These are phyloP conservation scores for Plasmodium chabaudi DNA, from an alignment of 169 alveolate genomes.

Conservation along the genomic window DNA sequence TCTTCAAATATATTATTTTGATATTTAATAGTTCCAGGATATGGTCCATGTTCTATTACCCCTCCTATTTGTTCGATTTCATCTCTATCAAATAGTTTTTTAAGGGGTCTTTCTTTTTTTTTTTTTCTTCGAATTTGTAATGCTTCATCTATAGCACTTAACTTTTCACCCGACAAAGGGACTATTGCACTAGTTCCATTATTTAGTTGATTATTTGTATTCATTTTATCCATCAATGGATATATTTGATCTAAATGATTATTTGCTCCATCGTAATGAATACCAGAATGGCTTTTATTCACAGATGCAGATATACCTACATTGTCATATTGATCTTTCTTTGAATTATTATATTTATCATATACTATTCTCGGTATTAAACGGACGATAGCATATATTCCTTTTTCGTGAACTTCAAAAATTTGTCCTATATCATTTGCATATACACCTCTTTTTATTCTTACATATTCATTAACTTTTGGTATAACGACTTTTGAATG, in stretches of 20 bases:
- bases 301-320: neutral
- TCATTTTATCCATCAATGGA: neutral
- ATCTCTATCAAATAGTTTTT: conserved; percentile 87
- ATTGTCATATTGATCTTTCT: conserved; percentile 12
- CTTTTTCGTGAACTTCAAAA: conserved; percentile 87
- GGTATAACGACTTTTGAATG: conserved; percentile 83
- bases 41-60: conserved; percentile 86
- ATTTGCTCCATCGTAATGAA: neutral
- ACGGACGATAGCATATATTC: conserved; percentile 84
- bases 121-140: conserved; percentile 55
- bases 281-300: neutral
- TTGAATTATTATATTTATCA: conserved; percentile 34
- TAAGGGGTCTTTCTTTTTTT: conserved; percentile 79
- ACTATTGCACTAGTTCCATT: neutral
- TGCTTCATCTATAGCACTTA: conserved; percentile 52
- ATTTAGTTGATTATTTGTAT: neutral
- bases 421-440: conserved; percentile 89
- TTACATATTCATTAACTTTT: conserved; percentile 86
- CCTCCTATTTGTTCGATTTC: conserved; percentile 89
- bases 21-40: conserved; percentile 89
- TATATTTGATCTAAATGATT: neutral
- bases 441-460: conserved; percentile 87
- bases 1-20: conserved; percentile 88
- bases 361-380: conserved; percentile 86
- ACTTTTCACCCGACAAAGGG: neutral